Percentiles rank a stretch among this genome's conserved stretches.
Evolutionary conservation across 2,329 filamentous ascomycete species (phyloP).

Genomic region (Metarhizium anisopliae): DNA sequence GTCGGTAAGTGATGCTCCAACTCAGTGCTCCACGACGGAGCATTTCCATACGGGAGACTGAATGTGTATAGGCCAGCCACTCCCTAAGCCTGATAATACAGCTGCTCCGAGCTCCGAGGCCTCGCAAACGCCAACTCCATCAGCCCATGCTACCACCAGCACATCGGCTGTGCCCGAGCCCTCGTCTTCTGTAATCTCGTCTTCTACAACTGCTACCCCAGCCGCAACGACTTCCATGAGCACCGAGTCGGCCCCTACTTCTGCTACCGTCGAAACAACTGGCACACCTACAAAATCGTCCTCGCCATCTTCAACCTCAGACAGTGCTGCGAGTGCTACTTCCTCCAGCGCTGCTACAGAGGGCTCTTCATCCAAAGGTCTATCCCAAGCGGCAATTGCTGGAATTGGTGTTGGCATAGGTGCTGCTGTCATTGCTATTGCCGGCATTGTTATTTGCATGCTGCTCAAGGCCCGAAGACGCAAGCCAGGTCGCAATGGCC

Average conservation of each 20-base stretch:
- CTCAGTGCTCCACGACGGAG: too few species aligned
- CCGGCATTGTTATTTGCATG: slow-evolving; percentile 29
- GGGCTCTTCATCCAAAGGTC: slow-evolving; percentile 13
- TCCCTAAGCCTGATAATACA: background rate
- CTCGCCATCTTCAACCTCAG: slow-evolving; percentile 3
- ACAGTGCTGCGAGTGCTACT: slow-evolving; percentile 4
- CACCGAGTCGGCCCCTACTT: background rate
- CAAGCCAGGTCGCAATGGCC: slow-evolving; percentile 4
- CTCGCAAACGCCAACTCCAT: background rate
- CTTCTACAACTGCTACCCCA: background rate
- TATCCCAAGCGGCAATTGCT: slow-evolving; percentile 35
- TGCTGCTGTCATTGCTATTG: slow-evolving; percentile 30
- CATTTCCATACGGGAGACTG: background rate
- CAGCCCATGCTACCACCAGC: background rate
- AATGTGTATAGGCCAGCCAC: background rate
- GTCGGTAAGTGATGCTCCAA: slow-evolving; percentile 10
- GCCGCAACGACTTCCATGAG: background rate
- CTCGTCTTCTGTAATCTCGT: too few species aligned
- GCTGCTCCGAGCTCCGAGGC: background rate
- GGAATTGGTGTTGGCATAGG: slow-evolving; percentile 41
- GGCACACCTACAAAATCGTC: slow-evolving; percentile 5
- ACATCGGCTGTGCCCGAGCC: too few species aligned
- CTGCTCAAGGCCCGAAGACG: slow-evolving; percentile 23
- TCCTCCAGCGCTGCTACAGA: slow-evolving; percentile 3
- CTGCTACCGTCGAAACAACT: slow-evolving; percentile 3